Conservation (phyloP, 257 asterid genomes). For the Scutellaria galericulata region DNA sequence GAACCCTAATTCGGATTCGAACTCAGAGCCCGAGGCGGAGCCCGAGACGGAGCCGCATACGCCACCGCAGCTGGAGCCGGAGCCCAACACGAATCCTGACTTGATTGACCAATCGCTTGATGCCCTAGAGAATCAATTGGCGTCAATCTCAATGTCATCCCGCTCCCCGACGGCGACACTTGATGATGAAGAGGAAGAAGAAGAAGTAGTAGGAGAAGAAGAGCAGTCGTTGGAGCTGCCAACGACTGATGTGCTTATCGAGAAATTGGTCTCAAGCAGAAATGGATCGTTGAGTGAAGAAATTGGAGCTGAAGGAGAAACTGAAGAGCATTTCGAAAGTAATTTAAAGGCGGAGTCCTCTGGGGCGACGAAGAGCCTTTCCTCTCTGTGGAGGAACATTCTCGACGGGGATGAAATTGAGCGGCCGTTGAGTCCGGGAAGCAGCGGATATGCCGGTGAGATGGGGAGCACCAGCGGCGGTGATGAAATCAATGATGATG, state of each 20-base stretch:
- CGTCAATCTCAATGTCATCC: slow-evolving; percentile 78
- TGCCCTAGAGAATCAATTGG: slow-evolving; percentile 88
- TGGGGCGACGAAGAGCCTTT: slow-evolving; percentile 37
- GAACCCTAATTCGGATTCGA: slow-evolving; percentile 50
- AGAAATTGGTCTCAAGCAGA: neutral
- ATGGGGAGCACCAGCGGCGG: slow-evolving; percentile 87
- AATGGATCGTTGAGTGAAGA: slow-evolving; percentile 49
- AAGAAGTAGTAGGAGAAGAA: slow-evolving; percentile 39
- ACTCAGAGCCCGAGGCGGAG: slow-evolving; percentile 35
- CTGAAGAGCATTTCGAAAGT: slow-evolving; percentile 39
- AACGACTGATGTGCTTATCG: no score
- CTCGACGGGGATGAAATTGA: slow-evolving; percentile 61
- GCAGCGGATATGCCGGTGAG: slow-evolving; percentile 97
- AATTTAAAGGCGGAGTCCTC: slow-evolving; percentile 47
- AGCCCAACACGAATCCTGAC: slow-evolving; percentile 36
- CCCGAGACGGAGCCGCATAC: neutral
- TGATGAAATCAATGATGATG: slow-evolving; percentile 62
- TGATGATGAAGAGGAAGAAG: slow-evolving; percentile 43
- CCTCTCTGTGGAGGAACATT: slow-evolving; percentile 50
- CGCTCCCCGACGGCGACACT: slow-evolving; percentile 45
- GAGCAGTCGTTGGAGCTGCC: slow-evolving; percentile 38
- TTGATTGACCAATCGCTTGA: slow-evolving; percentile 88
- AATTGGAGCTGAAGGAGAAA: slow-evolving; percentile 35
- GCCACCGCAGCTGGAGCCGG: slow-evolving; percentile 1
- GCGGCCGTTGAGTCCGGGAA: slow-evolving; percentile 77